A percentile compares a stretch with the other conserved stretches of the same genome.
phyloP scores from a whole-genome alignment of 352 stramenopile genomes.

The Lagenidium sp. region DNA sequence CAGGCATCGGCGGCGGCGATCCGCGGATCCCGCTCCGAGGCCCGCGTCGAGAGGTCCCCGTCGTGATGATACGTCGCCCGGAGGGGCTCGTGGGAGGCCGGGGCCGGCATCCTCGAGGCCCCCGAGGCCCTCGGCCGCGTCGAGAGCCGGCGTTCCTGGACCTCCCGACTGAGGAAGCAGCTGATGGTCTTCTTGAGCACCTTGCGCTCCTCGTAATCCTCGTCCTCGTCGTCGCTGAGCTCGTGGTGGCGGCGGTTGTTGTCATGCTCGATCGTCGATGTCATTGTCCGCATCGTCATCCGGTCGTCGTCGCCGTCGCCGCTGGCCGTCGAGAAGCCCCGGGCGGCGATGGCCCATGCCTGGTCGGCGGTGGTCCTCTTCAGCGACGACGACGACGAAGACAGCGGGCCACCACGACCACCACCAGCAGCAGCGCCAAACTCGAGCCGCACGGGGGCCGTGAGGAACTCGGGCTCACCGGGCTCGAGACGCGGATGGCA shows the following conservation, averaged over 20 bases:
- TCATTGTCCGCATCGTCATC: no score
- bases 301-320: slow-evolving; percentile 5
- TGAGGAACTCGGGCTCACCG: no score
- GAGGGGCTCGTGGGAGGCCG: no score
- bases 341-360: slow-evolving; percentile 7
- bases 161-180: slow-evolving; percentile 37
- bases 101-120: no score
- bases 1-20: slow-evolving; percentile 21
- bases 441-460: no score
- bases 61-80: slow-evolving; percentile 13
- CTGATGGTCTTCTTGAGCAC: slow-evolving; percentile 49
- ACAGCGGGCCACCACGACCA: no score
- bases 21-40: slow-evolving; percentile 11
- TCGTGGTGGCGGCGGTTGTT: no score
- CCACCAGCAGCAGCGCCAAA: no score
- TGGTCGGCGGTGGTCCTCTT: slow-evolving; percentile 5
- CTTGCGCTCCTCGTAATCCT: slow-evolving; percentile 33
- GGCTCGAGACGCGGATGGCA: no score
- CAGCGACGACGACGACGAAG: not conserved
- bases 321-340: slow-evolving; percentile 6
- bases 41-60: slow-evolving; percentile 2
- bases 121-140: no score
- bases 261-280: no score
- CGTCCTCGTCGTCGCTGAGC: slow-evolving; percentile 13
- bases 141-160: slow-evolving; percentile 26